phyloP scores from a whole-genome alignment of 768 basidiomycete genomes.

The Tubosaeta brunneosetosa region DNA sequence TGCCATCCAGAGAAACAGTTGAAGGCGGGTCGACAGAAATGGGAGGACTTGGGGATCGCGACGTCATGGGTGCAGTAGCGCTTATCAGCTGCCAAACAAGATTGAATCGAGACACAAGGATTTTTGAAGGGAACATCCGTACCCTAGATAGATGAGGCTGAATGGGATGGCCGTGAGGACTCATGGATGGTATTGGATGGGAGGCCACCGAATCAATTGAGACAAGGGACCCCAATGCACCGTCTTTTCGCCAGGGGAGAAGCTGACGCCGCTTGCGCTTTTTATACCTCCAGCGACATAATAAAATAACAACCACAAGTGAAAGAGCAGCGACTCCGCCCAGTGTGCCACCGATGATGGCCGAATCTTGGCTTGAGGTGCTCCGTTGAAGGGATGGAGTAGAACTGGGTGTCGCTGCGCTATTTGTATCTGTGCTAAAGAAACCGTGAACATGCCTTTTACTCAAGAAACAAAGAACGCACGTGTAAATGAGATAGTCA shows the following conservation, averaged over 20 bases:
- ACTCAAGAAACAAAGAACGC: not conserved
- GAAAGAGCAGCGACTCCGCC: conserved; percentile 1
- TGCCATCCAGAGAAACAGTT: not conserved
- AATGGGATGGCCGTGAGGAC: not conserved
- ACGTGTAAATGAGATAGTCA: conserved; percentile 19
- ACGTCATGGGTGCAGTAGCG: not conserved
- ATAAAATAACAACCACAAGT: not conserved
- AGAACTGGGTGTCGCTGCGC: not conserved
- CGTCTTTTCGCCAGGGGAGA: not conserved
- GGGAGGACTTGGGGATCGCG: not conserved
- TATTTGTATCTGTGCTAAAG: conserved; percentile 1
- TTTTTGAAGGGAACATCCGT: not conserved
- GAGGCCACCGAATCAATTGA: not conserved
- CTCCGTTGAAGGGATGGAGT: not conserved
- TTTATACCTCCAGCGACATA: conserved; percentile 3
- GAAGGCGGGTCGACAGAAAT: not conserved
- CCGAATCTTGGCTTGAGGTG: not conserved
- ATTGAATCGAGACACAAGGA: not conserved
- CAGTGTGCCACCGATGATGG: conserved; percentile 6
- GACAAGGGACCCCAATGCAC: not conserved
- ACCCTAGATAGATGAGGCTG: not conserved
- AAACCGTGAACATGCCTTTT: not conserved
- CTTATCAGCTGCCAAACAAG: not conserved
- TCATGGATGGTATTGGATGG: not conserved
- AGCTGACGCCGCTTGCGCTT: not conserved